Base-by-base conservation (phyloP, 108 stramenopile species). In the Nitzschia sp. region DNA sequence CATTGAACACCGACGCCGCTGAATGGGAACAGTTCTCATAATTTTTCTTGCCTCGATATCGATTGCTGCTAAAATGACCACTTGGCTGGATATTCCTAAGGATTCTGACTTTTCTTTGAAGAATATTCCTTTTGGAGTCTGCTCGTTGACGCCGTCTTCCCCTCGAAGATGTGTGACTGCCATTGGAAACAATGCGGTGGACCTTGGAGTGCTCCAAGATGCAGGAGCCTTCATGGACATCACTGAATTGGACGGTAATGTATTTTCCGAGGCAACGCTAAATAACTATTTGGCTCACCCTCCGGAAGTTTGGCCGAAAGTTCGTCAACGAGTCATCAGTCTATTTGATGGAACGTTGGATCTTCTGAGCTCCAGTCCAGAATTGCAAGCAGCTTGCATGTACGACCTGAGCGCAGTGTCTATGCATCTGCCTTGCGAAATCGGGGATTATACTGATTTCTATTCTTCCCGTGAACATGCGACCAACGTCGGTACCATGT, bases 371-470 rank as follows among this genome's bases (percentile, higher is more conserved):
- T 69, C 53, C 26, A 67, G 65, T 55, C 58, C 65, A 11, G 33
- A 71, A 36, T 59, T 67, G 35, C 53, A 61, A 28, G 60, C 31
- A 16, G 62, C 56, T 32, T 66, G 81, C 17, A 52, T 95, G 45
- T 72, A 82, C 53, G 66, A 77, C 32, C 31, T 89, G 23, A 4
- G 47, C 8, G 33, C 68, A 0, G 84, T 89, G 2, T 22, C 57
- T 22, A 83, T 89, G 76, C 86, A 90, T 36, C 66, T 97, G 15
- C 96, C 96, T 6, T 83, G 89, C 34, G 55, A 57, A 2, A 92
- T 97, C 54, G 91, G 92, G 16, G 93, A 96, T 54, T 97, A 95
- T 73, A 96, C 96, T 17, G 96, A 96, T 55, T 97, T 96, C 64
- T 97, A 97, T 75, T 78, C 83, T 19, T 88, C 86, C n/a, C 81